Base-by-base conservation (phyloP, 257 asterid genomes). In the Plectranthus barbatus region DNA sequence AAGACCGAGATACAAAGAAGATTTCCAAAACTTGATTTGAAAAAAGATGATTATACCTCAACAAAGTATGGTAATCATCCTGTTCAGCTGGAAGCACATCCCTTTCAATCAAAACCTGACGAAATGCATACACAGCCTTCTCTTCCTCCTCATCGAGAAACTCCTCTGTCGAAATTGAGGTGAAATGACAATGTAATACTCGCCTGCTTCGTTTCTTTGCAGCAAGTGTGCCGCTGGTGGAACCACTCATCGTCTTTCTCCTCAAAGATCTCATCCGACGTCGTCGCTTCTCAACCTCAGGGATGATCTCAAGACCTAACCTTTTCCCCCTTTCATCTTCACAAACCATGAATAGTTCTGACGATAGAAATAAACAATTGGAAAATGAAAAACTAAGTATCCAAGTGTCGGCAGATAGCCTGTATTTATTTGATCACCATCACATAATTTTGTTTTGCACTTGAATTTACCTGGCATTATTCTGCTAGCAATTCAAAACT, bases 1-100 rank as follows among this genome's bases (percentile, higher is more conserved):
- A 47, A 63, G 20, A 57, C 55, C 56, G 14, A 3, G 8, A 39
- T 13, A 64, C 37, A 2, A 26, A 20, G 41, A 52, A 13, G 9
- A 3, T 17, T 26, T 47, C 26, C 46, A 55, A 59, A 46, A 14
- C 12, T 23, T 37, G 24, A 58, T 42, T 60, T 11, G 17, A 37
- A 39, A 58, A 21, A 29, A 5, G 67, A 55, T 52, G 40, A 19
- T 19, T 36, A 5, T 75, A 92, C 99, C 99, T 90, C 83, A 90
- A 76, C 84, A 87, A 50, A 54, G 79, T 80, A 65, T 87, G 97
- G 70, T 87, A 85, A 72, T 93, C 99, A 85, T 90, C 94, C 56
- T 92, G 97, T 33, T 78, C 83, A 37, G 83, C 50, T 10, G 90
- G 96, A 74, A 93, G 95, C 70, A 84, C 64, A 72, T 79, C 90